Evolutionary conservation across 768 basidiomycete species (phyloP).

Genomic region (Mycena maculata): DNA sequence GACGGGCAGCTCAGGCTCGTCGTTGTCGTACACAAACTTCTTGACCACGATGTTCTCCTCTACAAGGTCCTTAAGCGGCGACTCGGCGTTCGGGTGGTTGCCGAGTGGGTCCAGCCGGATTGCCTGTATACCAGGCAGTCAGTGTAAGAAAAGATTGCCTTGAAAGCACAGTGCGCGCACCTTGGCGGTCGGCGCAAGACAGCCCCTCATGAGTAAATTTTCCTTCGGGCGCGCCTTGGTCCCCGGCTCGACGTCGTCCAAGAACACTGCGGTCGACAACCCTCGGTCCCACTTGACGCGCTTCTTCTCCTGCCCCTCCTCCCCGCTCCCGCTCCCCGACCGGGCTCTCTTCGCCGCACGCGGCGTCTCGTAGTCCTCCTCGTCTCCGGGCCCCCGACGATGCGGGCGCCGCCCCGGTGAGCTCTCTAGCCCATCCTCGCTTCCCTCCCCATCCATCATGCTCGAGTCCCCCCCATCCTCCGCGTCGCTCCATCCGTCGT

Average conservation of each 20-base stretch:
- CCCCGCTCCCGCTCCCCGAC: conserved; percentile 49
- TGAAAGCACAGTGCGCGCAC: conserved; percentile 49
- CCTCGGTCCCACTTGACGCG: conserved; percentile 85
- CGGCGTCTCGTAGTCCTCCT: conserved; percentile 84
- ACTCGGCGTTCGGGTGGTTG: conserved; percentile 70
- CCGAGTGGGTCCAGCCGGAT: conserved; percentile 77
- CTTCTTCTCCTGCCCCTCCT: conserved; percentile 53
- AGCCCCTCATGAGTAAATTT: conserved; percentile 64
- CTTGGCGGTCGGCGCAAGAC: conserved; percentile 75
- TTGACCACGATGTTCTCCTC: conserved; percentile 78
- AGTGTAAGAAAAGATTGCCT: conserved; percentile 11
- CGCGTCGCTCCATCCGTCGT: conserved; percentile 43
- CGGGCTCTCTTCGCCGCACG: conserved; percentile 55
- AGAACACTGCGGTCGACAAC: conserved; percentile 67
- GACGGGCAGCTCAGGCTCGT: conserved; percentile 48
- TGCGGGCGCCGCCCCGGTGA: conserved; percentile 52
- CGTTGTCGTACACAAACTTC: conserved; percentile 85
- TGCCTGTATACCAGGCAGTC: conserved; percentile 52
- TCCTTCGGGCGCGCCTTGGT: conserved; percentile 57
- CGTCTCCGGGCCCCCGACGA: conserved; percentile 79
- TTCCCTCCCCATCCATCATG: conserved; percentile 38
- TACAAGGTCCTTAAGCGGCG: conserved; percentile 66
- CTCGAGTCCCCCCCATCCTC: conserved; percentile 46
- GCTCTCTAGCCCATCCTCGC: conserved; percentile 35
- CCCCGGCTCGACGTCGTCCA: conserved; percentile 72